Conservation (phyloP, 192 early-diverging fungal species). For the Chytriomyces hyalinus region DNA sequence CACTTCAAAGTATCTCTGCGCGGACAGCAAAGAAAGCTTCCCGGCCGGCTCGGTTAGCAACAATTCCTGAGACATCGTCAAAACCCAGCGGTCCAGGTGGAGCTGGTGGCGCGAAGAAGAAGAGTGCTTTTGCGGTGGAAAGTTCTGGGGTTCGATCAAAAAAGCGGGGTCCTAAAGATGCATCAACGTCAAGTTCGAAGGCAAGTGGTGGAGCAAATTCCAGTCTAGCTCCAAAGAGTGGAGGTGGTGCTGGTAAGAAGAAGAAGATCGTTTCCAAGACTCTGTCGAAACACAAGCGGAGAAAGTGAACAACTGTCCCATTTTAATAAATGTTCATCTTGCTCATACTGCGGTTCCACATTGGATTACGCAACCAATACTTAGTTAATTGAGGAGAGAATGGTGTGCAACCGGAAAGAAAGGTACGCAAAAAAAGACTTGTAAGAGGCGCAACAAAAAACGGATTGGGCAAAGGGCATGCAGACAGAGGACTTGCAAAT, state of each 20-base stretch:
- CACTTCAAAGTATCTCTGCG: conserved; percentile 41
- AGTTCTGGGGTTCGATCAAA: conserved; percentile 19
- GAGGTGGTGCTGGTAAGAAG: conserved; percentile 27
- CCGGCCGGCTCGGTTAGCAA: conserved; percentile 23
- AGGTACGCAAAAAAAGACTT: no score
- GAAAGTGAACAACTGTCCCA: not conserved
- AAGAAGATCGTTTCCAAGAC: conserved; percentile 30
- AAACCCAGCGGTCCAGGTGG: not conserved
- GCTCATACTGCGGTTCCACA: no score
- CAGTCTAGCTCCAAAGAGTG: conserved; percentile 14
- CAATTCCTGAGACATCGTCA: conserved; percentile 1
- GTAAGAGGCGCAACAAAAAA: no score
- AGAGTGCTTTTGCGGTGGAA: conserved; percentile 15
- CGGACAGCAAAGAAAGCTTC: conserved; percentile 40
- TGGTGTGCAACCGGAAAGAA: no score
- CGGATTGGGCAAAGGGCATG: no score
- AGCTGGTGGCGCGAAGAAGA: conserved; percentile 7
- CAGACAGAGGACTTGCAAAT: no score
- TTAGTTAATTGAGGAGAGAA: no score
- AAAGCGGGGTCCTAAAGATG: not conserved
- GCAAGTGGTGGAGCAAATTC: not conserved
- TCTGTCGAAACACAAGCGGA: conserved; percentile 27
- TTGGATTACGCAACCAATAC: no score
- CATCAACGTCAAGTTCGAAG: not conserved
- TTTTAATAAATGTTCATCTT: not conserved